Conservation (phyloP, 129 eudicot genomes). For the Saussurea involucrata region DNA sequence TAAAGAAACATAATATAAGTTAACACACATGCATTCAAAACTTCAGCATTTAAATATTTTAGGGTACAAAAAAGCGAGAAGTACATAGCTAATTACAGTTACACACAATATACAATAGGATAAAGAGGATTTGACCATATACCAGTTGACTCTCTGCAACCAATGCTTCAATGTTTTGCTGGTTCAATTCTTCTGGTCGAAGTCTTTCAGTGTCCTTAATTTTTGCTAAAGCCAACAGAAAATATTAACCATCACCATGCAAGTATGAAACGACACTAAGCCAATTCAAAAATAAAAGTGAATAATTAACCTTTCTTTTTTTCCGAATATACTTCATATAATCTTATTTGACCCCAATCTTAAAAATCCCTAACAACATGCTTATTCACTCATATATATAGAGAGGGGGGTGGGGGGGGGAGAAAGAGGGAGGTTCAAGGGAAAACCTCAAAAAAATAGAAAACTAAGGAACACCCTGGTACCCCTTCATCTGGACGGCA, state of each 20-base stretch:
- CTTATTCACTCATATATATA: not conserved
- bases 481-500: too few species aligned
- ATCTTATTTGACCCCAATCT: not conserved
- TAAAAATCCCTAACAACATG: not conserved
- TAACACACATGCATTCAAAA: not conserved
- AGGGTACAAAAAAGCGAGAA: not conserved
- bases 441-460: too few species aligned
- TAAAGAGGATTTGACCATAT: constrained; percentile 21
- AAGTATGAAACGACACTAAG: constrained; percentile 10
- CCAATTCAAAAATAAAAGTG: not conserved
- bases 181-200: constrained; percentile 96
- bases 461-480: too few species aligned
- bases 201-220: constrained; percentile 69
- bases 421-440: too few species aligned
- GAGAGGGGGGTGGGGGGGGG: too few species aligned
- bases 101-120: constrained; percentile 3
- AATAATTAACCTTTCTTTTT: not conserved
- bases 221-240: constrained; percentile 45
- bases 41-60: not conserved
- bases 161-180: constrained; percentile 95
- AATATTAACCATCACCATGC: constrained; percentile 6
- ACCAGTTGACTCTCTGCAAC: constrained; percentile 98
- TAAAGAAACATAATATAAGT: not conserved
- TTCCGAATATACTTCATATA: not conserved
- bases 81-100: not conserved